Evolutionary conservation across 176 grass and related monocot species (phyloP), one percentile per base, ranked within the genome.

Genomic region (Bolboschoenus planiculmis): DNA sequence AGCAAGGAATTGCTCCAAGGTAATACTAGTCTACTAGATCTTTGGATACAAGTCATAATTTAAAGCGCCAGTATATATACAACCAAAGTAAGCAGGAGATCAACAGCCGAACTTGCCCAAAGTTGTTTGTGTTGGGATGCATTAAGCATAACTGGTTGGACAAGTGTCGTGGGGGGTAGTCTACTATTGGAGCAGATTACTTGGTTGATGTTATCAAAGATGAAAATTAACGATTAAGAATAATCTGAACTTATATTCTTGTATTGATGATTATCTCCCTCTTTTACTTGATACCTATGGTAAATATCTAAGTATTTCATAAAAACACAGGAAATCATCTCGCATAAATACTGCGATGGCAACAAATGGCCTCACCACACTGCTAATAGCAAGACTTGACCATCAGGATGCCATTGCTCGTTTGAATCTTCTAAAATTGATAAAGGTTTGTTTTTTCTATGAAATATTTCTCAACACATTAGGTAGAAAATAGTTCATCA

Each of bases 371-470:
- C 89, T 99, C 81, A 99, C 96, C 21, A 89, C 92, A 83, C 89
- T 99, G 70, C 89, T 99, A 51, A 93, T 99, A 80, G 91, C 87
- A 75, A 91, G 92, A 68, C 92, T 99, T 65, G 91, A 99, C 26
- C 96, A 99, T 87, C 89, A 87, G 82, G 92, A 99, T 74, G 96
- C 96, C 78, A 99, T 99, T 87, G 96, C 92, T 11, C 92, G 96
- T 54, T 82, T 99, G 75, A 99, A 92, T 86, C 87, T 99, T 73
- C 84, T 99, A 50, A 99, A 99, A 91, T 90, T 99, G 60, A 99
- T 99, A 84, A 99, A 99, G 92, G 96, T 95, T 85, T 78, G 48
- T 24, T 44, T 55, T 39, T 80, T 59, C 14, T 67, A 15, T 73
- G n/a, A 11, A 40, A 73, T 6, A 21, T 63, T 55, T 42, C 2